Evolutionary conservation across 371 early-diverging fungal species (phyloP).

Genomic region (Mucor sp.): DNA sequence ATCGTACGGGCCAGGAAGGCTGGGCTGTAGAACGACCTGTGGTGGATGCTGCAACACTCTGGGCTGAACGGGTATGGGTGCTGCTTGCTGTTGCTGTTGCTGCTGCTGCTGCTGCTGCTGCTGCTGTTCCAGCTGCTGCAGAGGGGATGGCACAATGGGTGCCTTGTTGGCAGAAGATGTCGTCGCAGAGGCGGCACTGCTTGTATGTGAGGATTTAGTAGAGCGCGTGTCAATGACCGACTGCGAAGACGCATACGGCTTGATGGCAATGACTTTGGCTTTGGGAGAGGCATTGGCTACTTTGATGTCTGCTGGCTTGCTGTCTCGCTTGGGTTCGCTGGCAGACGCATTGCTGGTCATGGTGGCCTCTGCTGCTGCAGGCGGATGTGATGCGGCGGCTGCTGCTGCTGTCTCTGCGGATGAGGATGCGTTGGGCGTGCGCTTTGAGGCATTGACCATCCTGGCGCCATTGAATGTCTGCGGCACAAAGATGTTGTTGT

Average conservation of each 20-base stretch:
- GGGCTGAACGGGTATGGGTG: not conserved
- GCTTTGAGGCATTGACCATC: conserved; percentile 9
- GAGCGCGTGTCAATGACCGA: not conserved
- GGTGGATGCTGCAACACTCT: not conserved
- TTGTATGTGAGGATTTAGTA: not conserved
- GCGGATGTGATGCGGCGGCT: not conserved
- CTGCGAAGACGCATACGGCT: not conserved
- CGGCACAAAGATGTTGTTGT: conserved; percentile 8
- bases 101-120: not conserved
- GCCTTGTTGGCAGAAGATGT: not conserved
- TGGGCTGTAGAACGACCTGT: not conserved
- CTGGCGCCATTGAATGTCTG: conserved; percentile 16
- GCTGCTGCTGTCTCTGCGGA: not conserved
- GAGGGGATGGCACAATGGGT: not conserved
- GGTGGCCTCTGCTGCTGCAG: not conserved
- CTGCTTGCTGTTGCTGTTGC: not conserved
- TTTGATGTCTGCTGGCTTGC: not conserved
- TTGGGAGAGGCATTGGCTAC: not conserved
- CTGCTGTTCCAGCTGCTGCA: not conserved
- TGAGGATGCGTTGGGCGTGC: not conserved
- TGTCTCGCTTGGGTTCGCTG: not conserved
- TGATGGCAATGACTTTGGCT: not conserved
- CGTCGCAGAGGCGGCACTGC: not conserved
- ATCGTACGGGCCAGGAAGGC: not conserved
- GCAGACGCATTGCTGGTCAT: not conserved